Conservation (phyloP, 495 filamentous ascomycete species). For the Xylaria nigripes region DNA sequence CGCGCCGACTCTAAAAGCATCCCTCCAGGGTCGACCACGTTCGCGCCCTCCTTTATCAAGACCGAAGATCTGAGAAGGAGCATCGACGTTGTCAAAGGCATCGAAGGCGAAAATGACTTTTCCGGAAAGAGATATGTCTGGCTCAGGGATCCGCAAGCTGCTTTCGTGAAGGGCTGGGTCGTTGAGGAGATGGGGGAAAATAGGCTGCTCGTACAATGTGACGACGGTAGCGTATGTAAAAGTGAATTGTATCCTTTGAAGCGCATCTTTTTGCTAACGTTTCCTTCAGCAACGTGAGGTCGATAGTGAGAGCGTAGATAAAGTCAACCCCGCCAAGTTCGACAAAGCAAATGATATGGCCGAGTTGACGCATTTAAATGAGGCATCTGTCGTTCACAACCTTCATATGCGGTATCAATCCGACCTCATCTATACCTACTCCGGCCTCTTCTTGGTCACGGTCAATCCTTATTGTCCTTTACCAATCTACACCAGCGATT, state of each 20-base stretch:
- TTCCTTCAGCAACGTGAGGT: constrained; percentile 69
- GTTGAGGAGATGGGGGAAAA: constrained; percentile 66
- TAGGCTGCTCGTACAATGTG: constrained; percentile 76
- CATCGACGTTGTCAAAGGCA: constrained; percentile 60
- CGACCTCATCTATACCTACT: constrained; percentile 98
- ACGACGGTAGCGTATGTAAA: constrained; percentile 75
- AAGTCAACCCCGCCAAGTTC: constrained; percentile 98
- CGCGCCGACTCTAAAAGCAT: constrained; percentile 56
- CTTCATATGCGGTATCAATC: constrained; percentile 87
- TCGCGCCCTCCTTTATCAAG: constrained; percentile 93
- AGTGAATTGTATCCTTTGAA: background rate
- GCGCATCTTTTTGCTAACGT: constrained; percentile 14
- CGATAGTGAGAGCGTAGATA: constrained; percentile 79
- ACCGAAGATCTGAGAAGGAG: constrained; percentile 60
- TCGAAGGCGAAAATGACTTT: constrained; percentile 95
- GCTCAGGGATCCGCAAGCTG: constrained; percentile 75
- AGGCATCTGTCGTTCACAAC: constrained; percentile 96
- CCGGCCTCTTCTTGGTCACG: constrained; percentile 91
- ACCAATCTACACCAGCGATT: constrained; percentile 94
- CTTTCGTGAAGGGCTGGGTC: constrained; percentile 88
- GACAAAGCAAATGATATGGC: constrained; percentile 99
- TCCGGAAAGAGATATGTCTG: constrained; percentile 99
- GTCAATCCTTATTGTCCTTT: constrained; percentile 94
- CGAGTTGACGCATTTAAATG: constrained; percentile 93
- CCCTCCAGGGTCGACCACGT: constrained; percentile 58